phyloP scores from a whole-genome alignment of 441 rosid species.

The Hura crepitans region DNA sequence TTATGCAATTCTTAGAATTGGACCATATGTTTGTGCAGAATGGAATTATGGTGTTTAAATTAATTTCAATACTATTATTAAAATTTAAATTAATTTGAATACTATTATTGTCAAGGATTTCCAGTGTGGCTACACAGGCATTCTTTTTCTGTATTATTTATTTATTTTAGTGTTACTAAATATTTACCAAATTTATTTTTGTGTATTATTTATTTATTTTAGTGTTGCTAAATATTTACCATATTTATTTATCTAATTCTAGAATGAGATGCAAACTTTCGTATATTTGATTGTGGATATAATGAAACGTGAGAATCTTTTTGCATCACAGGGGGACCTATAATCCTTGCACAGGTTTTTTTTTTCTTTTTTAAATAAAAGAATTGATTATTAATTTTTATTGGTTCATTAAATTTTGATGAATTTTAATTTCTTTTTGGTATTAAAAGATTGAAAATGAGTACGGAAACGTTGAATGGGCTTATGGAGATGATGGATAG shows the following conservation, averaged over 20 bases:
- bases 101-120: constrained; percentile 25
- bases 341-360: constrained; percentile 60
- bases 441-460: constrained; percentile 62
- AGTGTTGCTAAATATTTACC: no score
- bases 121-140: constrained; percentile 64
- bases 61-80: neutral
- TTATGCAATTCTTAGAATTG: constrained; percentile 50
- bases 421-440: neutral
- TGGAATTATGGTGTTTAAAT: constrained; percentile 64
- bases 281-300: constrained; percentile 46
- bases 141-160: no score
- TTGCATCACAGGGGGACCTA: constrained; percentile 78
- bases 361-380: neutral
- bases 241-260: neutral
- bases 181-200: no score
- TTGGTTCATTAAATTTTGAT: neutral
- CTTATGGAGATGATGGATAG: constrained; percentile 42
- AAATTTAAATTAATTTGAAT: neutral
- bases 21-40: constrained; percentile 64
- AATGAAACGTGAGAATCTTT: constrained; percentile 49
- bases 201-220: neutral
- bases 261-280: constrained; percentile 47
- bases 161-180: neutral
- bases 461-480: constrained; percentile 45
- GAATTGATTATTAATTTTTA: neutral